phyloP scores from a whole-genome alignment of 2,329 filamentous ascomycete species.

The Cladosporium cucumerinum region DNA sequence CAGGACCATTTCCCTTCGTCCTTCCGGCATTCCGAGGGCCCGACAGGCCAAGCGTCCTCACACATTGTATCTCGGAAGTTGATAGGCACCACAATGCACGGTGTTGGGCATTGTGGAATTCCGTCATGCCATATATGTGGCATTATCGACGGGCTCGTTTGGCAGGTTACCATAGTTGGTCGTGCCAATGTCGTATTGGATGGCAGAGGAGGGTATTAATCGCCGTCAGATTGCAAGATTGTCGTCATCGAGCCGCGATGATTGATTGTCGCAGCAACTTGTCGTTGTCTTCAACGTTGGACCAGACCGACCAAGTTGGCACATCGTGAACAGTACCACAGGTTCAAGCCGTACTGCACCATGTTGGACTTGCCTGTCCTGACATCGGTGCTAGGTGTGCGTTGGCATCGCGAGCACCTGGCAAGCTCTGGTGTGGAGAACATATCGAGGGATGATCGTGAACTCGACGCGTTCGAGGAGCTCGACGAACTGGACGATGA shows the following conservation, averaged over 20 bases:
- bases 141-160: neutral
- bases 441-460: slow-evolving; percentile 17
- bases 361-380: slow-evolving; percentile 36
- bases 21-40: neutral
- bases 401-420: slow-evolving; percentile 37
- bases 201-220: neutral
- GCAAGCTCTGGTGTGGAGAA: slow-evolving; percentile 27
- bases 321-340: slow-evolving; percentile 38
- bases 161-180: neutral
- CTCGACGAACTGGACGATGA: slow-evolving; percentile 16
- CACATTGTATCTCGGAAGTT: neutral
- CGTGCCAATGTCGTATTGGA: neutral
- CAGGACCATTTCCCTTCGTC: neutral
- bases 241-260: neutral
- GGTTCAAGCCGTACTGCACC: slow-evolving; percentile 37
- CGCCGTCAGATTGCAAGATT: neutral
- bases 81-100: neutral
- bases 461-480: slow-evolving; percentile 19
- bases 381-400: slow-evolving; percentile 33
- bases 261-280: neutral
- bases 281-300: slow-evolving; percentile 24
- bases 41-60: neutral
- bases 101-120: neutral
- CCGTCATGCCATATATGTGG: neutral
- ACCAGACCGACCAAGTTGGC: slow-evolving; percentile 34